Percentiles rank a stretch among this genome's conserved stretches.
phyloP scores from a whole-genome alignment of 2,329 filamentous ascomycete species.

The Ophiocordyceps camponoti-saundersi region DNA sequence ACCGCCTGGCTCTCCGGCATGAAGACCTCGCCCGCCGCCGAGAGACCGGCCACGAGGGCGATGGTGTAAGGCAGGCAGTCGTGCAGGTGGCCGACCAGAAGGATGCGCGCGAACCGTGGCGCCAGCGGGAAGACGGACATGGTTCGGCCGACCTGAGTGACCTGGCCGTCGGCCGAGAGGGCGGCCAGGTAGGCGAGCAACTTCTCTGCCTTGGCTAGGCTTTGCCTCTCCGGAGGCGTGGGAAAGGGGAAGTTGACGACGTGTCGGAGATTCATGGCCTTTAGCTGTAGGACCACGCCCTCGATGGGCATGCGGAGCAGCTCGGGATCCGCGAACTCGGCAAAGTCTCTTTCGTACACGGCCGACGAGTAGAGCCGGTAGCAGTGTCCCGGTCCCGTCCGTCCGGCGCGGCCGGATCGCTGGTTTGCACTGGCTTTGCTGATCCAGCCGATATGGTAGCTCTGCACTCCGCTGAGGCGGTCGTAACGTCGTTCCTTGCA shows the following conservation, averaged over 20 bases:
- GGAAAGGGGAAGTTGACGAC: slow-evolving; percentile 94
- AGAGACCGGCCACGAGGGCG: slow-evolving; percentile 73
- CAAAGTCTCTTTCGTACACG: slow-evolving; percentile 79
- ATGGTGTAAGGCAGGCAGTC: slow-evolving; percentile 74
- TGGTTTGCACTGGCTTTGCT: slow-evolving; percentile 93
- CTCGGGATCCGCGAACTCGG: slow-evolving; percentile 74
- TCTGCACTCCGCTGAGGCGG: slow-evolving; percentile 77
- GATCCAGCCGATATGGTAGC: slow-evolving; percentile 90
- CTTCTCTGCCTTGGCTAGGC: slow-evolving; percentile 69
- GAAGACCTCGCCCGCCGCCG: slow-evolving; percentile 76
- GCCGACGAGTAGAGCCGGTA: slow-evolving; percentile 91
- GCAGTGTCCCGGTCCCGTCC: slow-evolving; percentile 90
- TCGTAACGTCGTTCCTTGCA: slow-evolving; percentile 89
- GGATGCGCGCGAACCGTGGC: slow-evolving; percentile 78
- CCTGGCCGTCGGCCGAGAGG: slow-evolving; percentile 50
- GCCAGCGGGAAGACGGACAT: slow-evolving; percentile 83
- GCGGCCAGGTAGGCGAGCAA: slow-evolving; percentile 75
- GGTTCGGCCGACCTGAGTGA: slow-evolving; percentile 64
- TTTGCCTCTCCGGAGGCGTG: slow-evolving; percentile 64
- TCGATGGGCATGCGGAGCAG: slow-evolving; percentile 85
- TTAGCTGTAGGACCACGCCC: slow-evolving; percentile 80
- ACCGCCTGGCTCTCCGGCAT: slow-evolving; percentile 66
- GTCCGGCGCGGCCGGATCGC: slow-evolving; percentile 79
- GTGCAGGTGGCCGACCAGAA: slow-evolving; percentile 74
- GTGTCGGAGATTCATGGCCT: slow-evolving; percentile 81